Conservation (phyloP, 257 asterid genomes). For the Capsicum baccatum region DNA sequence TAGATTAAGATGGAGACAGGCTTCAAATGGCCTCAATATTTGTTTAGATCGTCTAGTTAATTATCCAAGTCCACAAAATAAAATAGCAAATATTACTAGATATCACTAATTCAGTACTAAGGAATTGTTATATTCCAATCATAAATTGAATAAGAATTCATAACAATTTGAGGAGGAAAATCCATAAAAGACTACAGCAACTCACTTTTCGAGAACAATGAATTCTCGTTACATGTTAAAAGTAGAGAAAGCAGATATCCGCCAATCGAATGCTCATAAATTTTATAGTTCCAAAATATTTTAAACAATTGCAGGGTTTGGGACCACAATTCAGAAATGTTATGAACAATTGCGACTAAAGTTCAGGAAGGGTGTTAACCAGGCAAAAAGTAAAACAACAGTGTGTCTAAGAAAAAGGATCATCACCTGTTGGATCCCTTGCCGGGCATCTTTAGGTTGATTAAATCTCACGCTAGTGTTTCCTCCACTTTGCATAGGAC, state of each 20-base stretch:
- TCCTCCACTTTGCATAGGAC: slow-evolving; percentile 65
- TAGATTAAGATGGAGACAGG: not conserved
- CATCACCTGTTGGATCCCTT: slow-evolving; percentile 93
- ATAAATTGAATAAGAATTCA: not conserved
- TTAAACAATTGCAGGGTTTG: not conserved
- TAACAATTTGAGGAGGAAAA: not conserved
- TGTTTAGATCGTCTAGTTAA: not conserved
- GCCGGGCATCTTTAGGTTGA: slow-evolving; percentile 92
- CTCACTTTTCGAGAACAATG: not conserved
- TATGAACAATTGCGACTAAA: not conserved
- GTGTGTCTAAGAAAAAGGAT: not conserved
- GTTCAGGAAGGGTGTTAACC: not conserved
- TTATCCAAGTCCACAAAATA: not conserved
- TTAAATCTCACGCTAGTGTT: slow-evolving; percentile 68
- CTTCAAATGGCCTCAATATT: not conserved
- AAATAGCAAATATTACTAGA: not conserved
- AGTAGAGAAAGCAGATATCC: not conserved
- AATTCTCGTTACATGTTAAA: not conserved
- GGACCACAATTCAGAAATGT: not conserved
- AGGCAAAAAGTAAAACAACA: not conserved
- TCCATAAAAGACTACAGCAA: not conserved
- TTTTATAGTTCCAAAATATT: not conserved
- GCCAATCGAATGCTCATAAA: not conserved
- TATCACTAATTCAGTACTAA: not conserved
- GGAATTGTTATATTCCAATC: not conserved